A percentile compares a stretch with the other conserved stretches of the same genome.
Evolutionary conservation across 106 monocot genomes (phyloP).

Genomic region (Phalaenopsis equestris): DNA sequence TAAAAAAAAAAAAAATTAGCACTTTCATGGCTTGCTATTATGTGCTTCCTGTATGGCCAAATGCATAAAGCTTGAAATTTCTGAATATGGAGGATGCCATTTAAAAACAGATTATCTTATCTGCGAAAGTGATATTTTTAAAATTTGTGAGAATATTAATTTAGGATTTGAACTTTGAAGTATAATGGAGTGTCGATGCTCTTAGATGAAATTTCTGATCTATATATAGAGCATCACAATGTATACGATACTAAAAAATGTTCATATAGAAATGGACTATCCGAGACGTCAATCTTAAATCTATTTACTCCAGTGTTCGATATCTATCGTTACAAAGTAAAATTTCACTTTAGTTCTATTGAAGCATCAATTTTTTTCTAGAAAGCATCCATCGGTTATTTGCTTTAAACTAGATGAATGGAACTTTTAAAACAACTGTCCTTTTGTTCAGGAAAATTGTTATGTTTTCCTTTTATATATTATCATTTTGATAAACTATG

Average conservation of each 20-base stretch:
- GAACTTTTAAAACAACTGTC: neutral
- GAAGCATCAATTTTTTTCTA: neutral
- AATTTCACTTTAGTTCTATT: neutral
- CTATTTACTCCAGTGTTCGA: neutral
- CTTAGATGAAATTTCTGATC: neutral
- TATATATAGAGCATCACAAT: neutral
- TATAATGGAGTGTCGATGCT: neutral
- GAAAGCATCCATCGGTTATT: neutral
- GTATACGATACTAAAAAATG: neutral
- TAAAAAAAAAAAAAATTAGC: no score
- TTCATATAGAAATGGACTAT: neutral
- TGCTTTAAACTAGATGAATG: neutral
- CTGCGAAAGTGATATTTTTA: neutral
- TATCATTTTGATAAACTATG: constrained; percentile 1
- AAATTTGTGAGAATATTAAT: neutral
- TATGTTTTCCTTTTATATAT: neutral
- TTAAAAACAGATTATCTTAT: neutral
- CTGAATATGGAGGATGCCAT: no score
- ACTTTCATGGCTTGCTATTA: no score
- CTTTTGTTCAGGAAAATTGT: neutral
- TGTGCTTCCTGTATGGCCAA: no score
- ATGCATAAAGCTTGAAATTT: no score
- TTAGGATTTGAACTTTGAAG: neutral
- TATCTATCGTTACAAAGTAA: neutral
- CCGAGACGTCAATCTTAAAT: neutral